Base-by-base conservation (phyloP, 176 grass and related monocot genomes). In the Zizania latifolia region DNA sequence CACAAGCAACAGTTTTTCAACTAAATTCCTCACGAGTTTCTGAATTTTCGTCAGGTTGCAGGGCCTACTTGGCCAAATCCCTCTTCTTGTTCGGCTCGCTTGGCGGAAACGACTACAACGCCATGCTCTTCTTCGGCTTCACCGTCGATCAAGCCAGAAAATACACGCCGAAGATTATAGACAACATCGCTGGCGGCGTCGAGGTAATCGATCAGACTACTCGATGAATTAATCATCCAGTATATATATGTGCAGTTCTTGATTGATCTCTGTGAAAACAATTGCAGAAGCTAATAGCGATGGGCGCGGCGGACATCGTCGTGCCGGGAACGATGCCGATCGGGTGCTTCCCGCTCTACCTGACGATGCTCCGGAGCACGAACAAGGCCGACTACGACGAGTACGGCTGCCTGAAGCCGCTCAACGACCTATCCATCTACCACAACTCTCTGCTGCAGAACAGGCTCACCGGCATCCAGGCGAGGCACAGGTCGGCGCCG, bases 101-200 rank as follows among this genome's bases (percentile, higher is more conserved):
- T 26, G 88, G 80, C 4, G 88, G 84, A 0, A 90, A 90, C 70
- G 88, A 86, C 62, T 84, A 81, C 84, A 90, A 86, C 26, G 84
- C 88, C 31, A 74, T 67, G 64, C 38, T 90, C 11, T 90, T 90
- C 80, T 57, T 65, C 46, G 84, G 83, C 0, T 70, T 74, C 80
- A 29, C 44, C 43, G 45, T 62, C 0, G 71, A 70, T 0, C 74
- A 65, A 8, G 84, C 72, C 8, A 51, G 65, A 11, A 80, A 17
- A 23, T 84, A 86, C 65, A 45, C 58, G 7, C 88, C 88, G 4
- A 63, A 55, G 0, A 39, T 90, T 10, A 64, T 79, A 26, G 62
- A 90, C 44, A 70, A 15, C 38, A 64, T 87, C 39, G 64, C 50
- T 23, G 19, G 43, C 45, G 84, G 80, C 12, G 34, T 81, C 3